A percentile compares a stretch with the other conserved stretches of the same genome.
Evolutionary conservation across 2,329 filamentous ascomycete species (phyloP).

Genomic region (Epichloe scottii): DNA sequence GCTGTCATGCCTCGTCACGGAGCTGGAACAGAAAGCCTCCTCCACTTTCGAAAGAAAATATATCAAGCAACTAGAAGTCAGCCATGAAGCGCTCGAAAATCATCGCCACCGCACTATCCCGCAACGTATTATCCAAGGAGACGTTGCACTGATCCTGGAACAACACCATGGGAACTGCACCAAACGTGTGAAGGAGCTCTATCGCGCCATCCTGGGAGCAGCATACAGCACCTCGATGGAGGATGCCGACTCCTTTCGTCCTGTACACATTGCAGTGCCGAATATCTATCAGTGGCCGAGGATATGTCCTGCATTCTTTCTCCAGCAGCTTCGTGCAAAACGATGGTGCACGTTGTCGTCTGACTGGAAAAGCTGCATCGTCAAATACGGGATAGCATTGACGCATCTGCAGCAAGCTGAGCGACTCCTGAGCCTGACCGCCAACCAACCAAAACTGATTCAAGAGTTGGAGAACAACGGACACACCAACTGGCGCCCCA

Average conservation of each 20-base stretch:
- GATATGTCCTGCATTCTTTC: conserved; percentile 17
- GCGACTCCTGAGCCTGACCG: conserved; percentile 21
- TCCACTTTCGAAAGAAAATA: background rate
- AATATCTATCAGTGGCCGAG: conserved; percentile 4
- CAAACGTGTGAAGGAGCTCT: background rate
- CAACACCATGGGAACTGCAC: conserved; percentile 1
- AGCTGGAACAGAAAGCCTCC: background rate
- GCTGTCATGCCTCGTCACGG: background rate
- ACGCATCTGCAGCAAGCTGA: conserved; percentile 28
- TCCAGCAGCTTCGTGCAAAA: conserved; percentile 19
- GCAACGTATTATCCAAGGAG: background rate
- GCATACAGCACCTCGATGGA: background rate
- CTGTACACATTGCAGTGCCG: background rate
- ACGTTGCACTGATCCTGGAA: background rate
- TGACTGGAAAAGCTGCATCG: conserved; percentile 23
- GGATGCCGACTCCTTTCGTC: background rate
- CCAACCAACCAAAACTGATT: conserved; percentile 20
- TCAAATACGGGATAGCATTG: conserved; percentile 28
- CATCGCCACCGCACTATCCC: background rate
- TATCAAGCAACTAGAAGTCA: background rate
- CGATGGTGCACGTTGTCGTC: conserved; percentile 10
- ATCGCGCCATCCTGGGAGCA: background rate
- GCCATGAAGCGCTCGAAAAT: background rate
- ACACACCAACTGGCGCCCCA: conserved; percentile 42
- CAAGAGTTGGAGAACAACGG: conserved; percentile 36